Evolutionary conservation across 208 protist species (phyloP).

Genomic region (Herpetomonas tarakana): DNA sequence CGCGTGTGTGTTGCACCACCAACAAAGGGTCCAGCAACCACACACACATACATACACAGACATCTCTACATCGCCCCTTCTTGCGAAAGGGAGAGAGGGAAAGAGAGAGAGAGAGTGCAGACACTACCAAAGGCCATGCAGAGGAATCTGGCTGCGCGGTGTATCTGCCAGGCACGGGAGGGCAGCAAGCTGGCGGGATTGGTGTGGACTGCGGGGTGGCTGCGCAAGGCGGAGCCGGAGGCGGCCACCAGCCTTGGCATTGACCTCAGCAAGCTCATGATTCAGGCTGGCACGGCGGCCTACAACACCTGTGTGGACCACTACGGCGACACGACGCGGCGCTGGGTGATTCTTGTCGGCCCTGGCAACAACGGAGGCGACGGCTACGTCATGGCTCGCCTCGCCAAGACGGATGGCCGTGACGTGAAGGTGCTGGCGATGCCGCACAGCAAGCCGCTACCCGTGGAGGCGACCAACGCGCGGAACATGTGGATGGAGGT

Average conservation of each 20-base stretch:
- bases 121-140: too few species aligned
- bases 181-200: constrained; percentile 16
- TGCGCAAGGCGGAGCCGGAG: constrained; percentile 58
- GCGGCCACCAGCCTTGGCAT: constrained; percentile 49
- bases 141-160: constrained; percentile 19
- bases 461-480: constrained; percentile 55
- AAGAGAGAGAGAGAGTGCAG: too few species aligned
- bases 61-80: too few species aligned
- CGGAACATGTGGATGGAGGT: constrained; percentile 29
- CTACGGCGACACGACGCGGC: constrained; percentile 27
- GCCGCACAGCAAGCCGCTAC: constrained; percentile 42
- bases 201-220: constrained; percentile 72
- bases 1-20: too few species aligned
- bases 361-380: constrained; percentile 87
- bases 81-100: too few species aligned
- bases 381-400: constrained; percentile 74
- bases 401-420: constrained; percentile 27
- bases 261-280: constrained; percentile 65
- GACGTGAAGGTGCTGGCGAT: constrained; percentile 63
- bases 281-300: constrained; percentile 50
- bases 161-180: too few species aligned
- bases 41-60: constrained; percentile 5
- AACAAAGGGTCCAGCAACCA: not conserved
- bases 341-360: constrained; percentile 79
- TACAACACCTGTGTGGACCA: constrained; percentile 38